Evolutionary conservation across 805 yeast genomes (phyloP).

Genomic region (Komagataella populi): DNA sequence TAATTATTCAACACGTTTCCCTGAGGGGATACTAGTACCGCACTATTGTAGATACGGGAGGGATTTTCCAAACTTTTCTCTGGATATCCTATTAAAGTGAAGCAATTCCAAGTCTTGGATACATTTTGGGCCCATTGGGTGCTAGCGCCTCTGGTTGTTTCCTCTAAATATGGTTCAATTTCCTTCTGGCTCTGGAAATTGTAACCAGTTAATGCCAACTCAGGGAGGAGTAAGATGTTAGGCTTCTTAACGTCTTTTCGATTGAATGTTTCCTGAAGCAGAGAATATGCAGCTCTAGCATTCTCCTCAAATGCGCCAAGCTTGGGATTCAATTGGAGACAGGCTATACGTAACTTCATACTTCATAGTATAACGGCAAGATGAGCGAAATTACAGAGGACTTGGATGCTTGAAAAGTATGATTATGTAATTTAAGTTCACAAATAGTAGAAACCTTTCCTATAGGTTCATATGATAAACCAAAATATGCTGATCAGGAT

Average conservation of each 20-base stretch:
- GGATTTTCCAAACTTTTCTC: slow-evolving; percentile 23
- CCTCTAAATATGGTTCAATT: slow-evolving; percentile 47
- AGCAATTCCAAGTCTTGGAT: slow-evolving; percentile 38
- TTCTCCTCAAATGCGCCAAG: slow-evolving; percentile 48
- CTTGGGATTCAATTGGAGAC: slow-evolving; percentile 54
- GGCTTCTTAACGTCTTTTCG: slow-evolving; percentile 16
- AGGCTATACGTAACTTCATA: slow-evolving; percentile 45
- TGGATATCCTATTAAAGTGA: slow-evolving; percentile 76
- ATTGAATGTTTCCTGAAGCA: slow-evolving; percentile 20
- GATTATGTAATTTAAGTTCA: not conserved
- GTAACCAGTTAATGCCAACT: slow-evolving; percentile 76
- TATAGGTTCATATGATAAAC: too few species aligned
- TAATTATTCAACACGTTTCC: slow-evolving; percentile 56
- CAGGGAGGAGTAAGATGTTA: slow-evolving; percentile 73
- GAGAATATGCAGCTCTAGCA: slow-evolving; percentile 26
- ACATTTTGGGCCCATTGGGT: slow-evolving; percentile 42
- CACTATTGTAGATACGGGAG: slow-evolving; percentile 49
- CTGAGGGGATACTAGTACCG: slow-evolving; percentile 41
- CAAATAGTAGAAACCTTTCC: not conserved
- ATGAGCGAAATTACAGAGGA: not conserved
- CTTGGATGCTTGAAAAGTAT: not conserved
- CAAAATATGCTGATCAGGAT: too few species aligned
- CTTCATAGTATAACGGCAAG: not conserved
- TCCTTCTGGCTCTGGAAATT: slow-evolving; percentile 36
- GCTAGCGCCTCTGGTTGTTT: slow-evolving; percentile 27